phyloP scores from a whole-genome alignment of 1,139 yeast genomes.

The Suhomyces coccinellae region DNA sequence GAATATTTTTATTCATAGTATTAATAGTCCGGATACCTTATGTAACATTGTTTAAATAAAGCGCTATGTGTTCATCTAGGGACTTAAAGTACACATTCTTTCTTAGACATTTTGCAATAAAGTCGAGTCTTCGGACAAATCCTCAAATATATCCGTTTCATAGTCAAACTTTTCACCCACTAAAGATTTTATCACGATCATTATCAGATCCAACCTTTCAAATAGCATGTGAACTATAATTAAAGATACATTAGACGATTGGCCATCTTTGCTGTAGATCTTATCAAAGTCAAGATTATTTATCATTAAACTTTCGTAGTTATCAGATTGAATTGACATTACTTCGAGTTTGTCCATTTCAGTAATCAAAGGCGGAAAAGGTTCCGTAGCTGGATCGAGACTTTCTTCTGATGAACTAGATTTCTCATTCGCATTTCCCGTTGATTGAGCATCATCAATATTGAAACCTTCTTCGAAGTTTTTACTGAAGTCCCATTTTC shows the following conservation, averaged over 20 bases:
- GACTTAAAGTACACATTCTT: not conserved
- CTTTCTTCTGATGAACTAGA: not conserved
- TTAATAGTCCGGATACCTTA: not conserved
- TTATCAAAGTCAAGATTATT: constrained; percentile 29
- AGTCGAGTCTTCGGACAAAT: constrained; percentile 2
- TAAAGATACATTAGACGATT: constrained; percentile 30
- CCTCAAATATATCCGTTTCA: constrained; percentile 14
- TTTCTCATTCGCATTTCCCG: not conserved
- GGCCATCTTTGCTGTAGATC: constrained; percentile 37
- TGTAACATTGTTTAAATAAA: too few species aligned
- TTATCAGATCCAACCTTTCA: constrained; percentile 33
- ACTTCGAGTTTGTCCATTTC: too few species aligned
- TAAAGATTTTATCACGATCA: constrained; percentile 32
- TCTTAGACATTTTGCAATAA: not conserved
- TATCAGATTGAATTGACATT: not conserved
- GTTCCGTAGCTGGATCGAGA: not conserved
- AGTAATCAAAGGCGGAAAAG: too few species aligned
- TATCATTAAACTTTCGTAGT: constrained; percentile 11
- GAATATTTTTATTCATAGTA: too few species aligned
- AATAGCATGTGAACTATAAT: constrained; percentile 36
- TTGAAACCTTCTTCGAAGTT: constrained; percentile 30
- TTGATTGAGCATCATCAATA: not conserved
- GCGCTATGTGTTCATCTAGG: too few species aligned
- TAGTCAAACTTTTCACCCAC: constrained; percentile 40
- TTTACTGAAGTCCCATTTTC: constrained; percentile 32